Conservation (phyloP, 306 rosid genomes). For the Quercus dentata region DNA sequence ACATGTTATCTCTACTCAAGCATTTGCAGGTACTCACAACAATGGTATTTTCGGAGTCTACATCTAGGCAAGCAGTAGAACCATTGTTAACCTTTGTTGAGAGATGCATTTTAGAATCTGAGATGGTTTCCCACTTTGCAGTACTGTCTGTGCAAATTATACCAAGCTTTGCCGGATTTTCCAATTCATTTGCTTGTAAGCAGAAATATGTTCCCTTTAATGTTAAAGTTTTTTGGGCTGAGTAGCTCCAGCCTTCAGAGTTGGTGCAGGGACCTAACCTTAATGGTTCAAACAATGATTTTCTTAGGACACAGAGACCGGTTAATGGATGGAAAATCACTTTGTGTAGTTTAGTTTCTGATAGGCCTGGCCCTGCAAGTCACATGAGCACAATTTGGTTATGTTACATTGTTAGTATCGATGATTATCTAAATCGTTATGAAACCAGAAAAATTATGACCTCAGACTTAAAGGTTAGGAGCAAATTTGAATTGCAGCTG, state of each 20-base stretch:
- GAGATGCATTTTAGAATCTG: constrained; percentile 78
- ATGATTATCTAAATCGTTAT: too few species aligned
- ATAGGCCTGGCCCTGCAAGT: constrained; percentile 55
- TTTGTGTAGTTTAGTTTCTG: constrained; percentile 29
- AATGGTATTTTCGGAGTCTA: constrained; percentile 45
- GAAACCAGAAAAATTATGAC: too few species aligned
- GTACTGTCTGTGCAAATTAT: constrained; percentile 39
- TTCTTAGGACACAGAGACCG: constrained; percentile 59
- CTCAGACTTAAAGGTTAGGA: too few species aligned
- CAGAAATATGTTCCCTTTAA: constrained; percentile 69
- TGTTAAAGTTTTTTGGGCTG: constrained; percentile 41
- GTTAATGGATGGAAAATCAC: constrained; percentile 74
- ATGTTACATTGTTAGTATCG: too few species aligned
- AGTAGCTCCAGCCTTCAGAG: constrained; percentile 63
- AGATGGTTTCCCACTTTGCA: constrained; percentile 63
- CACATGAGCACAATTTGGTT: neutral
- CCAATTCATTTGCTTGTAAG: constrained; percentile 45
- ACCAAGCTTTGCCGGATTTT: constrained; percentile 45
- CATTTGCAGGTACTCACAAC: constrained; percentile 78
- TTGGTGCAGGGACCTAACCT: constrained; percentile 51
- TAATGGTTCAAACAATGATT: constrained; percentile 37
- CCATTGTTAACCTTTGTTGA: constrained; percentile 40
- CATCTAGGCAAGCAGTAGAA: constrained; percentile 64
- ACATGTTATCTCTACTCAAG: constrained; percentile 34
- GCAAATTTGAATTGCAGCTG: too few species aligned